Evolutionary conservation across 306 rosid genomes (phyloP), one percentile per base, ranked within the genome.

Genomic region (Hippophae gyantsensis): DNA sequence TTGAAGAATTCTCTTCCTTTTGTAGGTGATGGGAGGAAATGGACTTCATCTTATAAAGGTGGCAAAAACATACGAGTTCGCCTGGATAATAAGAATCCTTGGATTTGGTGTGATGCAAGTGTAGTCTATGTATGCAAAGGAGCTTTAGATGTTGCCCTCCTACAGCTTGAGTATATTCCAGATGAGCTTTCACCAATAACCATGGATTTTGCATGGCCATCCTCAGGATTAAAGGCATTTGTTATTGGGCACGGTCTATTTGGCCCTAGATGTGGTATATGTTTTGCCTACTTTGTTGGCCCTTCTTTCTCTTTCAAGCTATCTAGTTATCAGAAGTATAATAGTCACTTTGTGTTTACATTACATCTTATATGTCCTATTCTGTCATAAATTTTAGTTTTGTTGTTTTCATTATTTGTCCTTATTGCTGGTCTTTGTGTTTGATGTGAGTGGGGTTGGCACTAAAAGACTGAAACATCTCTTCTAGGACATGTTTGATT

Each of bases 211-310:
- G 58, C 76, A 4, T 67, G 81, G 46, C 98, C 96, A 7, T 70
- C 82, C 45, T 46, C 74, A 41, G 98, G 98, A 76, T 92, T 95
- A 65, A 79, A 78, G 83, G 81, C 89, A 66, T 80, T 74, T 61
- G 95, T 87, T 54, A 75, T 87, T 71, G 98, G 98, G 51, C 89
- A 92, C 62, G 96, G 96, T 62, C 76, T 87, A 56, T 85, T 87
- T 70, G 96, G 98, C 58, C 96, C 98, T 3, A 88, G 87, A 83
- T 75, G 84, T 48, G 96, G 96, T 92, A 83, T 57, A 48, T 61
- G 69, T 56, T 65, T 44, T 42, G 46, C 43, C 54, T 45, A 64
- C 18, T 62, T 46, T 51, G 65, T 58, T 54, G 54, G 57, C 52
- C 58, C 48, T 43, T 56, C 48, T 43, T 56, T 65, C 18, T 54